Evolutionary conservation across 78 protist genomes (phyloP).

Genomic region (Dictyostelium firmibasis): DNA sequence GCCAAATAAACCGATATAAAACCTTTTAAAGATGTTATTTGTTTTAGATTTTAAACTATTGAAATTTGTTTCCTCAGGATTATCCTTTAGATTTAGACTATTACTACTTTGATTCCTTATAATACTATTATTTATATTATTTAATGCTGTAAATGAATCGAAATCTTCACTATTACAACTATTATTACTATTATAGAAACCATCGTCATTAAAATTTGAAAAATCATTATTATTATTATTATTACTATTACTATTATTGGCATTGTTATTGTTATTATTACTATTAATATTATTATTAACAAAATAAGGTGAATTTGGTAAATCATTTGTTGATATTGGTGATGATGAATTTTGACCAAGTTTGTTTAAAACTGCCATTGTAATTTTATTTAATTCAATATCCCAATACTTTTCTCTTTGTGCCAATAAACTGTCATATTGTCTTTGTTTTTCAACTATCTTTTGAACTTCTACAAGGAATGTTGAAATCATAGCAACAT

Average conservation of each 20-base stretch:
- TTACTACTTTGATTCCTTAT: neutral
- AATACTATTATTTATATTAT: neutral
- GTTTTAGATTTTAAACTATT: neutral
- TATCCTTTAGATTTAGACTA: neutral
- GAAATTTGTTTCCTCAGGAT: neutral
- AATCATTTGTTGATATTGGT: neutral
- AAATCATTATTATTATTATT: neutral
- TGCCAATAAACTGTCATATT: constrained; percentile 41
- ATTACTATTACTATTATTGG: neutral
- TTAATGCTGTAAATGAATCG: constrained; percentile 11
- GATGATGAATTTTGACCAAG: neutral
- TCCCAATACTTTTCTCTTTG: constrained; percentile 71
- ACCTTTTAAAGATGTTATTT: constrained; percentile 3
- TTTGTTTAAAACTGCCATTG: neutral
- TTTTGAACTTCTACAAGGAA: constrained; percentile 2
- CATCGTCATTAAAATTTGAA: neutral
- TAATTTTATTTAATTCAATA: constrained; percentile 27
- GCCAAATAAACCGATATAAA: constrained; percentile 30
- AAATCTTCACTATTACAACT: constrained; percentile 1
- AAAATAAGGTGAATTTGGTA: neutral
- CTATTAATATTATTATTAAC: neutral
- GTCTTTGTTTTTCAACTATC: constrained; percentile 46
- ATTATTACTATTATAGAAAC: neutral
- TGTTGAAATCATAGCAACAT: neutral
- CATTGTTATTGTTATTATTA: neutral